Evolutionary conservation across 192 early-diverging fungal species (phyloP), one percentile per base, ranked within the genome.

Genomic region (Entomortierella lignicola): DNA sequence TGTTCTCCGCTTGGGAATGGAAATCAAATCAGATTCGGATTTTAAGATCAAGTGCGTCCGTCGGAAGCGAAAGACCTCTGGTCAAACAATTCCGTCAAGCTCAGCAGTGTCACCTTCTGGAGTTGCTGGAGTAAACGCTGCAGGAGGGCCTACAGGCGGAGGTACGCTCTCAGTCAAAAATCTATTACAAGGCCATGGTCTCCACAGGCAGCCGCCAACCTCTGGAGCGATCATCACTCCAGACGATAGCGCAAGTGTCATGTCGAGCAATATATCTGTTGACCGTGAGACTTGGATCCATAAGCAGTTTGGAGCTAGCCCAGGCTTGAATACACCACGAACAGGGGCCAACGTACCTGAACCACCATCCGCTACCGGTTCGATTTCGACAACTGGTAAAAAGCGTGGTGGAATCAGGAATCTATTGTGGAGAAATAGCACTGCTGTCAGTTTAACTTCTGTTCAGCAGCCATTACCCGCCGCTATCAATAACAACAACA

Each of bases 11-110:
- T 81, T 90, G 72, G 89, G 89, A 0, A 81, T 90, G 29, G 88
- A 86, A 39, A 81, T 84, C 13, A 84, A 83, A 47, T 81, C 83
- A 8, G 86, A 88, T 51, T 80, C 80, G 0, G 89, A 89, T 43
- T 89, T 82, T 68, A 90, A 89, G 65, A 63, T 90, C 32, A 85
- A 85, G 69, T 89, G 87, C 50, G 74, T 83, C 2, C 70, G 88
- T 18, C 63, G 72, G 13, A 85, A 84, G 50, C 83, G 86, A 44
- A 87, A 80, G 48, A 25, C 59, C 1, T 73, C 60, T 26, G 59
- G 58, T 58, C 25, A 20, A 2, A 20, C 18, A 8, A 57, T 11
- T 17, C 21, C 13, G 4, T n/a, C 18, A 54, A 26, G 55, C 27
- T 29, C 29, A 18, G 56, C 55, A 8, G 43, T 44, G 10, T 27